Conservation (phyloP, 441 rosid genomes). For the Biscutella laevigata region DNA sequence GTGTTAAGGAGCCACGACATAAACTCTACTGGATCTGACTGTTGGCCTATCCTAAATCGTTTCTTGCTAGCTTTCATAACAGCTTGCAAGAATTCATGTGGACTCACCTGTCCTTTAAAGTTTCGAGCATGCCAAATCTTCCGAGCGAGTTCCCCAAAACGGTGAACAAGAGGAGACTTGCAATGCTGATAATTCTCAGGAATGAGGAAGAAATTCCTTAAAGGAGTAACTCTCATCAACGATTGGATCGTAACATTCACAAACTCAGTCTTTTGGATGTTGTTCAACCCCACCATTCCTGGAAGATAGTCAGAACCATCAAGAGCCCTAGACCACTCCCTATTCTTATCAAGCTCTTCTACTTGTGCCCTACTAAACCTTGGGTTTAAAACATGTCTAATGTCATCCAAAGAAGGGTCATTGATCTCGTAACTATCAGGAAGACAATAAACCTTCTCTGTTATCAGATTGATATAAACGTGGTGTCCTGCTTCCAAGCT, state of each 20-base stretch:
- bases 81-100: slow-evolving; percentile 95
- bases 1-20: slow-evolving; percentile 95
- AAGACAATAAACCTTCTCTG: slow-evolving; percentile 89
- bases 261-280: slow-evolving; percentile 91
- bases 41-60: slow-evolving; percentile 71
- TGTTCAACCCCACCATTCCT: slow-evolving; percentile 97
- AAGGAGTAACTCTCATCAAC: slow-evolving; percentile 88
- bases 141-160: slow-evolving; percentile 86
- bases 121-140: slow-evolving; percentile 96
- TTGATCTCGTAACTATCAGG: slow-evolving; percentile 93
- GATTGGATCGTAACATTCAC: slow-evolving; percentile 95
- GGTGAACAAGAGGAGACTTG: slow-evolving; percentile 83
- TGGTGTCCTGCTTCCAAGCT: slow-evolving; percentile 97
- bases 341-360: slow-evolving; percentile 68
- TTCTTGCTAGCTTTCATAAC: slow-evolving; percentile 92
- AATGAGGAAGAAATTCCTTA: slow-evolving; percentile 84
- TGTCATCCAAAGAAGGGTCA: slow-evolving; percentile 91
- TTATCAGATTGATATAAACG: slow-evolving; percentile 76
- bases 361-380: slow-evolving; percentile 86
- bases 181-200: slow-evolving; percentile 82
- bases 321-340: slow-evolving; percentile 92
- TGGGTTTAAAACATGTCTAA: slow-evolving; percentile 81
- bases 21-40: slow-evolving; percentile 92
- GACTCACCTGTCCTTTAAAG: slow-evolving; percentile 99
- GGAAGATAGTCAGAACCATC: slow-evolving; percentile 98